phyloP scores from a whole-genome alignment of 169 alveolate species.

The Toxoplasma gondii region DNA sequence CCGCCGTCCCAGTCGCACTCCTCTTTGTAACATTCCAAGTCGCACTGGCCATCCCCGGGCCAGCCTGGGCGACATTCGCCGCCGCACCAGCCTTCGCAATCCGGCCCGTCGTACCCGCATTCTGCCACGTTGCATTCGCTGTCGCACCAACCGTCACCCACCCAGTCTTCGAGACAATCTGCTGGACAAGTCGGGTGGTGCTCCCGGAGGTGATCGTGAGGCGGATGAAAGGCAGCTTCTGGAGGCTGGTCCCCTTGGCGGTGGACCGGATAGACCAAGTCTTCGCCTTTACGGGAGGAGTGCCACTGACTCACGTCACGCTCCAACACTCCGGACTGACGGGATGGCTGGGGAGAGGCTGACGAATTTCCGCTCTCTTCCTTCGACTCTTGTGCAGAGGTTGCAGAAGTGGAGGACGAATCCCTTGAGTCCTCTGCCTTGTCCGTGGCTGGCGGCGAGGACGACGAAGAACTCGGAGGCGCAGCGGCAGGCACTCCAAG shows the following conservation, averaged over 20 bases:
- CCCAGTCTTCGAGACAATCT: conserved; percentile 73
- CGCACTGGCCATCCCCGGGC: conserved; percentile 81
- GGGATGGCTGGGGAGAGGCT: neutral
- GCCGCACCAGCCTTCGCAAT: conserved; percentile 79
- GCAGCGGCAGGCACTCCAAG: neutral
- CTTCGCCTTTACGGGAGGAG: neutral
- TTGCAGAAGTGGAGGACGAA: neutral
- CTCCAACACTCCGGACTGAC: neutral
- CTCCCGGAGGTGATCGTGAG: conserved; percentile 32
- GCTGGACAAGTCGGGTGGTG: conserved; percentile 55
- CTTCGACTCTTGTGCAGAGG: neutral
- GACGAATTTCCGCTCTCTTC: neutral
- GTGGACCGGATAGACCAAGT: neutral
- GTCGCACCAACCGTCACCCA: conserved; percentile 81
- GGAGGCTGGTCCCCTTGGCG: neutral
- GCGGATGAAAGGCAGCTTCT: neutral
- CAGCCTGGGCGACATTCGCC: conserved; percentile 78
- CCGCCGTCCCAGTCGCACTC: conserved; percentile 80
- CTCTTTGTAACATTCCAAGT: conserved; percentile 73
- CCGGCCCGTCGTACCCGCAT: conserved; percentile 77
- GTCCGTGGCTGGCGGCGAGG: neutral
- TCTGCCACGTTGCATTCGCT: conserved; percentile 74
- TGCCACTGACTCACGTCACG: conserved; percentile 24
- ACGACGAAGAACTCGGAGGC: neutral
- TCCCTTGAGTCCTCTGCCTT: neutral